These are phyloP conservation scores for Yarrowia sp. DNA, from an alignment of 805 yeast species.

Conservation along the genomic window DNA sequence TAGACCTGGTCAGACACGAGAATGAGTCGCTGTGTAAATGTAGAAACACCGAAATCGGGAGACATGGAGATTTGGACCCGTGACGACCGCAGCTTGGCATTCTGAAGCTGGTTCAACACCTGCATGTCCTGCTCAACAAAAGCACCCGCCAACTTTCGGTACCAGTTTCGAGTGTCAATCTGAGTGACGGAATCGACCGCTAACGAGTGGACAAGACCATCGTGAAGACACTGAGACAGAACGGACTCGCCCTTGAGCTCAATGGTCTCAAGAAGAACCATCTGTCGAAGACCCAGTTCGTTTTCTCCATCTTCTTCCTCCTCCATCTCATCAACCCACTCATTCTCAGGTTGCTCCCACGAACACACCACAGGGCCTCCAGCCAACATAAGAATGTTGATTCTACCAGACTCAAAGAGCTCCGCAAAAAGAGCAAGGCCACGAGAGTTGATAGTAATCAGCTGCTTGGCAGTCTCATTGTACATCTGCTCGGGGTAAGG, in stretches of 20 bases:
- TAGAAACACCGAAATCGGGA: not conserved
- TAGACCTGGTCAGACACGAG: not conserved
- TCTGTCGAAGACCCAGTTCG: not conserved
- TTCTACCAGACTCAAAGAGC: constrained; percentile 30
- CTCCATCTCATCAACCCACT: not conserved
- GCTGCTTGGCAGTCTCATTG: constrained; percentile 43
- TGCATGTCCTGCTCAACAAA: constrained; percentile 2
- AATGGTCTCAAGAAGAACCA: constrained; percentile 5
- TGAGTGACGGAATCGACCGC: not conserved
- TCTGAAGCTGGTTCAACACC: not conserved
- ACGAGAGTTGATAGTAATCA: constrained; percentile 34
- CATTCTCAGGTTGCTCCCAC: not conserved
- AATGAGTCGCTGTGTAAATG: not conserved
- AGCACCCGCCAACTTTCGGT: not conserved
- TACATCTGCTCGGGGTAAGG: constrained; percentile 58
- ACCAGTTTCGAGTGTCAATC: constrained; percentile 16
- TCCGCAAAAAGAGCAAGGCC: constrained; percentile 30
- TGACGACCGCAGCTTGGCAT: not conserved
- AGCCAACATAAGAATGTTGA: constrained; percentile 31
- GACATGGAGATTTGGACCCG: not conserved
- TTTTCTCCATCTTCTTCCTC: not conserved
- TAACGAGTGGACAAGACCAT: not conserved
- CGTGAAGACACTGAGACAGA: not conserved
- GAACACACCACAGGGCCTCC: constrained; percentile 7
- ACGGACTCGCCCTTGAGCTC: not conserved